Percentiles rank a stretch among this genome's conserved stretches.
Conservation (phyloP, 805 yeast species). For the Wickerhamiella azymoides region DNA sequence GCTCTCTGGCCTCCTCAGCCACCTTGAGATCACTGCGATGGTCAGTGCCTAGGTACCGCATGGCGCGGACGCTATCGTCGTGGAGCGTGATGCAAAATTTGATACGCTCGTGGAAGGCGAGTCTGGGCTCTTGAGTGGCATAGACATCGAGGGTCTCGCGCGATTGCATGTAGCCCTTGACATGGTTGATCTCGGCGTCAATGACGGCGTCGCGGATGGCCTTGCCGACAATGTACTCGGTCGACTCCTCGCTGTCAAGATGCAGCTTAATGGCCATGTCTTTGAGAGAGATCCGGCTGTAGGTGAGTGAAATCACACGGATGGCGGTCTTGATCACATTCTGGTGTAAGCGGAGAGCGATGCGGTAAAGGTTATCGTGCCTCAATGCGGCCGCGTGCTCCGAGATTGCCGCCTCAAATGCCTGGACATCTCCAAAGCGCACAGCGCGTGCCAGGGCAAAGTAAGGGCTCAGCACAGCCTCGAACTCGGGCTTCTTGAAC, state of each 20-base stretch:
- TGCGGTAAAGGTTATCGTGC: constrained; percentile 66
- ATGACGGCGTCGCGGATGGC: constrained; percentile 95
- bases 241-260: constrained; percentile 86
- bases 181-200: constrained; percentile 87
- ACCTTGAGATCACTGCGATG: constrained; percentile 36
- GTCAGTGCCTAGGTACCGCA: constrained; percentile 69
- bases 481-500: constrained; percentile 52
- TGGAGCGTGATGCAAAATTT: constrained; percentile 80
- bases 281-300: constrained; percentile 77
- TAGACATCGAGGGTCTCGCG: constrained; percentile 77
- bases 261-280: constrained; percentile 89
- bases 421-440: constrained; percentile 73
- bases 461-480: constrained; percentile 60
- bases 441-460: constrained; percentile 83
- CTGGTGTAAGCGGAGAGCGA: constrained; percentile 82
- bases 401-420: constrained; percentile 57
- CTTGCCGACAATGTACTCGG: constrained; percentile 93
- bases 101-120: constrained; percentile 83
- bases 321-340: constrained; percentile 97
- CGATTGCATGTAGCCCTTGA: constrained; percentile 80
- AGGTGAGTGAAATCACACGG: constrained; percentile 79
- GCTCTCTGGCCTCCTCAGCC: constrained; percentile 42
- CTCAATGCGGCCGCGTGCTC: constrained; percentile 49
- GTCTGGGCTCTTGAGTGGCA: constrained; percentile 76
- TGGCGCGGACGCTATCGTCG: constrained; percentile 83